Base-by-base conservation (phyloP, 257 asterid species). In the Knoxia roxburghii region DNA sequence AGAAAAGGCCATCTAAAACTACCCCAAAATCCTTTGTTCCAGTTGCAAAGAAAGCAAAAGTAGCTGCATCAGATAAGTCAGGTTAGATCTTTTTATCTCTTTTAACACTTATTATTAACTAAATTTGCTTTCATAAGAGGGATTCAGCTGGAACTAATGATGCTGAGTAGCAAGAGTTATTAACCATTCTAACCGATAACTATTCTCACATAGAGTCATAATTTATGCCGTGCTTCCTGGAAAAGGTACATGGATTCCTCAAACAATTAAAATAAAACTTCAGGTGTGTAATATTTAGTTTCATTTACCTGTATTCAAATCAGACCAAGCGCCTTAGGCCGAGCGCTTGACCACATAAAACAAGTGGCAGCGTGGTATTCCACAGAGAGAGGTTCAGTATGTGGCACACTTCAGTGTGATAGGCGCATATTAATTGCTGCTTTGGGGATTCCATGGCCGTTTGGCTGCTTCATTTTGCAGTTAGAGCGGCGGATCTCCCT, bases 401-500 rank as follows among this genome's bases (percentile, higher is more conserved):
- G 82, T 77, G 82, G 82, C 78, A 49, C 82, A 77, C 75, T 1
- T 53, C 33, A 27, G 78, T 46, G 82, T 68, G 78, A 49, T 77
- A 33, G 78, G 82, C 82, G 76, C 59, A 77, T n/a, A 77, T 32
- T 17, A 59, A 78, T 41, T 30, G 24, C 57, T 51, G 13, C 27
- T 75, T 40, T 63, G 71, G 86, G 88, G 76, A 23, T 63, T 72
- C 86, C 87, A 9, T 69, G 72, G 53, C 71, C 83, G 84, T 85
- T 86, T 76, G 76, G 81, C 83, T 81, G 90, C 84, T 50, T 20
- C 40, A 67, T 65, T 24, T 13, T 75, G 86, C 90, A 80, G 84
- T 61, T 37, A 72, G 33, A 78, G 95, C 90, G 64, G 3, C 8
- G 78, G 80, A 70, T 30, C 58, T 82, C 88, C 90, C 90, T 86